These are phyloP conservation scores for Quercus engelmannii DNA, from an alignment of 306 rosid species.

Conservation along the genomic window DNA sequence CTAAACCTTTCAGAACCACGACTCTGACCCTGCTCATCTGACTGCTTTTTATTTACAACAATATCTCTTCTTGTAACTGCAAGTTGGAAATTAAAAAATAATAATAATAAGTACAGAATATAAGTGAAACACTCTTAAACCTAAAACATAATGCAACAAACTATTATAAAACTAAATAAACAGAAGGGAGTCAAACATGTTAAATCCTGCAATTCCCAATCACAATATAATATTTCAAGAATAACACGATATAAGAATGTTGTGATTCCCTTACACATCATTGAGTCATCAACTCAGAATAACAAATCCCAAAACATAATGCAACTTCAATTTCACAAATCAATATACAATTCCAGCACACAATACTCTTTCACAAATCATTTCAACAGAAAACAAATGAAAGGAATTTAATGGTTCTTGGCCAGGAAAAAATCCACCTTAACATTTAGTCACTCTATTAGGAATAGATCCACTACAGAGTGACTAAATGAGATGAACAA, in stretches of 20 bases:
- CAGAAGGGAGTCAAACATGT: background rate
- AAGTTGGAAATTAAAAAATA: background rate
- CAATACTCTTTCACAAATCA: too few species aligned
- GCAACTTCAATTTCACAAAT: background rate
- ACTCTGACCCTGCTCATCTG: background rate
- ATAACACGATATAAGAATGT: background rate
- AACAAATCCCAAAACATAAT: background rate
- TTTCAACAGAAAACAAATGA: too few species aligned
- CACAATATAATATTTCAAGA: background rate
- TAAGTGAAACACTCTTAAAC: background rate
- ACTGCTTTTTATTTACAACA: background rate
- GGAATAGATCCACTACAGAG: too few species aligned
- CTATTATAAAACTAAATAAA: background rate
- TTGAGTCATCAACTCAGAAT: background rate
- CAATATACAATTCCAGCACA: too few species aligned
- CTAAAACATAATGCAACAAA: background rate
- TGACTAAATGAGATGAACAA: too few species aligned
- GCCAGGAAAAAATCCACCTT: too few species aligned
- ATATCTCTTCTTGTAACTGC: conserved; percentile 2
- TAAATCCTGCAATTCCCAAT: background rate
- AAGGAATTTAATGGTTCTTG: too few species aligned
- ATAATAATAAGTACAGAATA: background rate
- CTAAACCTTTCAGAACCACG: background rate
- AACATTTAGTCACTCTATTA: too few species aligned
- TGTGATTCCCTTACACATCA: background rate